Evolutionary conservation across 306 rosid genomes (phyloP).

Genomic region (Dryas octopetala): DNA sequence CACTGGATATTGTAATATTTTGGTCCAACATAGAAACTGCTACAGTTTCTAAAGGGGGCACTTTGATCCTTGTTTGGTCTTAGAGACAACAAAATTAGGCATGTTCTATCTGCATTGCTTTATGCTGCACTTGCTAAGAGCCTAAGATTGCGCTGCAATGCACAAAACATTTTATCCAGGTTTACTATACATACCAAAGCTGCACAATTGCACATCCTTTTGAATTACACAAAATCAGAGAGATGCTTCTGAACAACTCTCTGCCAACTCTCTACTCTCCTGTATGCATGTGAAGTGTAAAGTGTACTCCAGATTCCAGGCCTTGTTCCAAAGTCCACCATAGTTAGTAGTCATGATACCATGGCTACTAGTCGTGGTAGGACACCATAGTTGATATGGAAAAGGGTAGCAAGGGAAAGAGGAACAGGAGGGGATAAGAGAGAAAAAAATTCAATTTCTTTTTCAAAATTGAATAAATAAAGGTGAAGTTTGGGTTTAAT

Average conservation of each 20-base stretch:
- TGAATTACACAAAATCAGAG: not conserved
- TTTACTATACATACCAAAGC: not conserved
- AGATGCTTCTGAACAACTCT: not conserved
- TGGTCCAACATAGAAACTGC: conserved; percentile 1
- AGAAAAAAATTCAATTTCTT: too few relatives aligned
- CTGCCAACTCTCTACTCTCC: not conserved
- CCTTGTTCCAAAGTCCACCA: too few relatives aligned
- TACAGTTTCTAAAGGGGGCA: not conserved
- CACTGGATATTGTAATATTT: not conserved
- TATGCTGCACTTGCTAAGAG: not conserved
- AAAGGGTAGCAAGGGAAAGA: too few relatives aligned
- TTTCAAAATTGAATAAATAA: too few relatives aligned
- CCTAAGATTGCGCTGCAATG: not conserved
- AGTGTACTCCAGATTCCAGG: too few relatives aligned
- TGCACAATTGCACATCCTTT: not conserved
- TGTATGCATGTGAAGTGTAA: too few relatives aligned
- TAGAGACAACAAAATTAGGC: not conserved
- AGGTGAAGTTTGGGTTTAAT: too few relatives aligned
- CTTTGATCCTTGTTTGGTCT: not conserved
- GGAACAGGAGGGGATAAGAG: too few relatives aligned
- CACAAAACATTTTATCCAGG: not conserved
- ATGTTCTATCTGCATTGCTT: not conserved
- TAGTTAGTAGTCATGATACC: too few relatives aligned
- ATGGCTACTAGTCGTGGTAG: too few relatives aligned
- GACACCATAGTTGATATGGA: too few relatives aligned